phyloP scores from a whole-genome alignment of 2,329 filamentous ascomycete genomes.

The Claviceps spartinae region DNA sequence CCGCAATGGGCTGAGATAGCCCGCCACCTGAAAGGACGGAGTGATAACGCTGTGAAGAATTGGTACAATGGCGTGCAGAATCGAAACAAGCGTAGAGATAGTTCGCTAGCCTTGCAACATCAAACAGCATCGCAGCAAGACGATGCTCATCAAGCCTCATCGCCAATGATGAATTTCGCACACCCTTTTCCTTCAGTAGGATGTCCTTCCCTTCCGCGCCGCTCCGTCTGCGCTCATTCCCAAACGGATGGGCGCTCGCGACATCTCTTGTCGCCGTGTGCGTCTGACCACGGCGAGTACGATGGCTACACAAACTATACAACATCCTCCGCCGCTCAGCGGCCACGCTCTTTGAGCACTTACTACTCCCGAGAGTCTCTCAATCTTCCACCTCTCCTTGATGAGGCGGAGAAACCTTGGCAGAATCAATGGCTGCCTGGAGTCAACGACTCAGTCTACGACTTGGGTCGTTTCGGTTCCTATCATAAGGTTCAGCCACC shows the following conservation, averaged over 20 bases:
- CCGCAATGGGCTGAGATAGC: constrained; percentile 93
- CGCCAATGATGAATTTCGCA: background rate
- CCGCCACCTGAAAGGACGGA: constrained; percentile 64
- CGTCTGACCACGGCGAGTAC: constrained; percentile 42
- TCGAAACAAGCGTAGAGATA: constrained; percentile 42
- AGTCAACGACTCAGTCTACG: background rate
- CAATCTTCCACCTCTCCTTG: too few relatives aligned
- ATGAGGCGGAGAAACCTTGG: too few relatives aligned
- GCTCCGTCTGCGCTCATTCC: background rate
- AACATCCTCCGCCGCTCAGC: constrained; percentile 37
- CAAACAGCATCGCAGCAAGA: background rate
- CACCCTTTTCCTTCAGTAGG: background rate
- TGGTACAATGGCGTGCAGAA: constrained; percentile 97
- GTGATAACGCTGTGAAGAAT: constrained; percentile 94
- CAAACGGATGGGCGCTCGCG: constrained; percentile 14
- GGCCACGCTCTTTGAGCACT: background rate
- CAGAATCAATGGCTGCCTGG: background rate
- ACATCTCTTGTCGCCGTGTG: constrained; percentile 23
- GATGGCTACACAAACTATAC: constrained; percentile 50
- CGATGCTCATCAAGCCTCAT: background rate
- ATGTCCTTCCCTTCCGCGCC: background rate
- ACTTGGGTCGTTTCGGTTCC: too few relatives aligned
- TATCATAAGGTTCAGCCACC: background rate
- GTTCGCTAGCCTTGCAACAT: background rate
- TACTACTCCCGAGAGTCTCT: too few relatives aligned